phyloP scores from a whole-genome alignment of 352 stramenopile genomes.

The Nothophytophthora sp. region DNA sequence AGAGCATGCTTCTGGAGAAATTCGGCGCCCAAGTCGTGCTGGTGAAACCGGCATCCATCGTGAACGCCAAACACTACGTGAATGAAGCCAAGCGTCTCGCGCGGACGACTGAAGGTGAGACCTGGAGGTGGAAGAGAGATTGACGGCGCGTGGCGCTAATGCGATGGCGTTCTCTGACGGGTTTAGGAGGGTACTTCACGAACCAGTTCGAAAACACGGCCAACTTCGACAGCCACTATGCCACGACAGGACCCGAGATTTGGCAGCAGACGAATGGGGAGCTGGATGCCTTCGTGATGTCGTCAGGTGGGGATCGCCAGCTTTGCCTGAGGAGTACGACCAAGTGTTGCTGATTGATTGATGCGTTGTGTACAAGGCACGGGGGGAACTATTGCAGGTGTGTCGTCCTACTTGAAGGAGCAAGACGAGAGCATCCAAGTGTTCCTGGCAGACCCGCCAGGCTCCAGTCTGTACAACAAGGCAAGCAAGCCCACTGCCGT shows the following conservation, averaged over 20 bases:
- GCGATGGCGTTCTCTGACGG: conserved; percentile 6
- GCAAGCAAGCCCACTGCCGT: conserved; percentile 21
- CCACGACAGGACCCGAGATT: conserved; percentile 17
- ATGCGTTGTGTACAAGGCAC: too few species aligned
- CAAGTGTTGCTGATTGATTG: conserved; percentile 3
- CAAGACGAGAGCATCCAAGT: conserved; percentile 85
- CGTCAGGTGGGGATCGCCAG: conserved; percentile 68
- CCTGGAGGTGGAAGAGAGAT: conserved; percentile 15
- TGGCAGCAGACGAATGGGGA: conserved; percentile 13
- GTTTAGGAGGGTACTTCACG: conserved; percentile 93
- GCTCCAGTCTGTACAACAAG: conserved; percentile 97
- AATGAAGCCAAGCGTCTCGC: conserved; percentile 93
- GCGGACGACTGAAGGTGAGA: conserved; percentile 75
- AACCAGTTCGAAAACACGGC: conserved; percentile 20
- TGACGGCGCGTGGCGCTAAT: conserved; percentile 10
- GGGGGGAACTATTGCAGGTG: conserved; percentile 97
- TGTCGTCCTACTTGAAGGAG: conserved; percentile 94
- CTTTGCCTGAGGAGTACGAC: background rate
- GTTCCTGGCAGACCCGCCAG: conserved; percentile 97
- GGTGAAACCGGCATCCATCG: conserved; percentile 10
- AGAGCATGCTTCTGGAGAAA: conserved; percentile 15
- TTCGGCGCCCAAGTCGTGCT: conserved; percentile 12
- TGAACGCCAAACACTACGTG: conserved; percentile 92
- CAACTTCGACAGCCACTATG: conserved; percentile 19
- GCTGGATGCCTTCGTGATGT: conserved; percentile 76